Evolutionary conservation across 192 early-diverging fungal genomes (phyloP), one percentile per base, ranked within the genome.

Genomic region (Chytriomyces sp.): DNA sequence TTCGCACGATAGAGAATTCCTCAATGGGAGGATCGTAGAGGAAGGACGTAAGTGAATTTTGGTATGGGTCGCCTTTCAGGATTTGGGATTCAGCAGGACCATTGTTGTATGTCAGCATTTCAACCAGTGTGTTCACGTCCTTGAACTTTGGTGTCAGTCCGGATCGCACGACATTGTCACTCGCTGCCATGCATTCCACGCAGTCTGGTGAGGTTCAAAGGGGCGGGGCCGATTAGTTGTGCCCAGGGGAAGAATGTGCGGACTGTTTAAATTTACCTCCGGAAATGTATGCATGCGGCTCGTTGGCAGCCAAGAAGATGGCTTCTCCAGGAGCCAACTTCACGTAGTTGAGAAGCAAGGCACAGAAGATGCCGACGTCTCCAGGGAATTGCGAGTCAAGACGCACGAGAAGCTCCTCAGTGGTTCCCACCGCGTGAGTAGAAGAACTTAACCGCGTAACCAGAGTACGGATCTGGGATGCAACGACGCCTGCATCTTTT

Each of bases 141-240:
- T 95, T 95, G 82, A 96, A 94, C 84, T 99, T 99, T 13, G 97
- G 97, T 6, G 97, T 99, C 69, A 99, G 83, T 11, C 97, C 97
- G 2, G 96, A 93, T 44, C 97, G 92, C 6, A 99, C 93, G 4
- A 99, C 97, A 78, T 99, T 99, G 80, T 99, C 97, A 61, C 90
- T 92, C 7, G 96, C 92, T 8, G 97, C 97, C 97, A 99, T 99
- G 81, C 96, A 98, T 82, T 99, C 97, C 57, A 99, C 86, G 82
- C 93, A 96, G 83, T 99, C 97, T 93, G 60, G 2, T 59, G 0
- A 57, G 13, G 2, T 13, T 20, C 16, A 57, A 57, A 0, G 53
- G 10, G 65, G 61, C 11, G 53, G 53, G 1, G 2, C 53, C 13
- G 53, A 13, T 57, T 20, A 57, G 13, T 13, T 57, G 53, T 35